A percentile compares a stretch with the other conserved stretches of the same genome.
Evolutionary conservation across 352 stramenopile species (phyloP).

Genomic region (Globisporangium rhizosaccharum): DNA sequence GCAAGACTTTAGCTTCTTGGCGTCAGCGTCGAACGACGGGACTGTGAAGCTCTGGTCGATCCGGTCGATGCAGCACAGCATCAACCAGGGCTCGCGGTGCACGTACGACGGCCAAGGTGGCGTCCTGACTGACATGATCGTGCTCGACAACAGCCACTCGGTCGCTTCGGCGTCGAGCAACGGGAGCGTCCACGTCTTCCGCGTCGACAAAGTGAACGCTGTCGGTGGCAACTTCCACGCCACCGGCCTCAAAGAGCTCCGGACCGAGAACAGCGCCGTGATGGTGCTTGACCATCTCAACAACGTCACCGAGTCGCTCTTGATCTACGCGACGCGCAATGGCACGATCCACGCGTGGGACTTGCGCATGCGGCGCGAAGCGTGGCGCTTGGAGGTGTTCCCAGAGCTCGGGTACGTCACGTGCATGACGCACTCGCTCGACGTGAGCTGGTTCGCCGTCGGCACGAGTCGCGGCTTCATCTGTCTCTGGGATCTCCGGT

Average conservation of each 20-base stretch:
- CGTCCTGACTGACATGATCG: slow-evolving; percentile 91
- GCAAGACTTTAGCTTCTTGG: slow-evolving; percentile 95
- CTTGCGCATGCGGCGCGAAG: slow-evolving; percentile 85
- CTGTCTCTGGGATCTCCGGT: slow-evolving; percentile 95
- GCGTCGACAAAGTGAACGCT: slow-evolving; percentile 88
- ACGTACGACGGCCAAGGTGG: slow-evolving; percentile 92
- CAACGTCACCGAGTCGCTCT: slow-evolving; percentile 90
- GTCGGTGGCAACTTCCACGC: slow-evolving; percentile 66
- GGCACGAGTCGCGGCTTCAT: slow-evolving; percentile 94
- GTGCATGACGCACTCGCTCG: slow-evolving; percentile 91
- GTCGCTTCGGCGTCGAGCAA: slow-evolving; percentile 89
- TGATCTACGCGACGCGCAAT: slow-evolving; percentile 93
- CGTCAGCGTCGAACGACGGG: slow-evolving; percentile 94
- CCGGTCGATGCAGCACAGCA: slow-evolving; percentile 89
- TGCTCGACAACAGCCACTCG: slow-evolving; percentile 96
- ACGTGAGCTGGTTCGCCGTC: slow-evolving; percentile 93
- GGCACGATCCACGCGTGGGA: slow-evolving; percentile 91
- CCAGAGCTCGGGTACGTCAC: slow-evolving; percentile 95
- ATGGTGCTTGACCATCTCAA: slow-evolving; percentile 95
- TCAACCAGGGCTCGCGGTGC: slow-evolving; percentile 89
- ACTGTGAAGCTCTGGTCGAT: slow-evolving; percentile 96
- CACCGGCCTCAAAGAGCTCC: slow-evolving; percentile 65
- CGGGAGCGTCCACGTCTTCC: slow-evolving; percentile 94
- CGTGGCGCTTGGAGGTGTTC: slow-evolving; percentile 90
- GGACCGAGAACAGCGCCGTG: slow-evolving; percentile 88